Conservation (phyloP, 495 filamentous ascomycete genomes). For the Hypoxylon perforatum region DNA sequence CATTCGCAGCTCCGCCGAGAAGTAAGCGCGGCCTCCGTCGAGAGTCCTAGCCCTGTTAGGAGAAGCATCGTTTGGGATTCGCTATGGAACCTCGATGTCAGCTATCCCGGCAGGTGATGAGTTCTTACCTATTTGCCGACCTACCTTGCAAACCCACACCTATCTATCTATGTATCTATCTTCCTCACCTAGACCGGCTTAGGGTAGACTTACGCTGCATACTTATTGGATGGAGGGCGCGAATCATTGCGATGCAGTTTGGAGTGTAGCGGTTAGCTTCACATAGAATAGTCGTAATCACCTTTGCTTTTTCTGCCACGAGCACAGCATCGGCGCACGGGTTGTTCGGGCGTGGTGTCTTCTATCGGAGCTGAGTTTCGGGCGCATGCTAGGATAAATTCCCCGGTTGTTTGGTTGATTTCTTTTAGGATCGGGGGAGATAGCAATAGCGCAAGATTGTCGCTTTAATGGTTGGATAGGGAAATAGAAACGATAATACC, state of each 20-base stretch:
- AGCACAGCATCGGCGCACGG: slow-evolving; percentile 36
- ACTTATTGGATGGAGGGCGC: background rate
- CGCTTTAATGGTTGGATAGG: background rate
- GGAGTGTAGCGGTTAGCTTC: slow-evolving; percentile 6
- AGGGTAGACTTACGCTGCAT: background rate
- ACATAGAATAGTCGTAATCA: slow-evolving; percentile 18
- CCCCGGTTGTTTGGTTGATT: slow-evolving; percentile 7
- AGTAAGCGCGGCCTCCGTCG: slow-evolving; percentile 43
- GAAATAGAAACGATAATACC: background rate
- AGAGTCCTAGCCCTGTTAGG: slow-evolving; percentile 50
- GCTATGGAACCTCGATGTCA: slow-evolving; percentile 63
- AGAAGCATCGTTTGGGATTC: slow-evolving; percentile 64
- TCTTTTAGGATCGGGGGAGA: slow-evolving; percentile 3
- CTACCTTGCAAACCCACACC: background rate
- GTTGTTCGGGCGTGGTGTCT: background rate
- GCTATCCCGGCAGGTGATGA: slow-evolving; percentile 49
- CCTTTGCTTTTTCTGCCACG: slow-evolving; percentile 10
- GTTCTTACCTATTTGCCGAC: background rate
- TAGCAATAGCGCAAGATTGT: slow-evolving; percentile 20
- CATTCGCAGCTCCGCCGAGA: slow-evolving; percentile 46
- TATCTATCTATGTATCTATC: background rate
- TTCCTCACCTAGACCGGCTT: background rate
- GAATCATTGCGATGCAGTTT: slow-evolving; percentile 9
- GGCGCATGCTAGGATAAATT: slow-evolving; percentile 21
- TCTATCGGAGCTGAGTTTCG: slow-evolving; percentile 2